Evolutionary conservation across 163 green algal species (phyloP), one percentile per base, ranked within the genome.

Genomic region (Volvox carteri): DNA sequence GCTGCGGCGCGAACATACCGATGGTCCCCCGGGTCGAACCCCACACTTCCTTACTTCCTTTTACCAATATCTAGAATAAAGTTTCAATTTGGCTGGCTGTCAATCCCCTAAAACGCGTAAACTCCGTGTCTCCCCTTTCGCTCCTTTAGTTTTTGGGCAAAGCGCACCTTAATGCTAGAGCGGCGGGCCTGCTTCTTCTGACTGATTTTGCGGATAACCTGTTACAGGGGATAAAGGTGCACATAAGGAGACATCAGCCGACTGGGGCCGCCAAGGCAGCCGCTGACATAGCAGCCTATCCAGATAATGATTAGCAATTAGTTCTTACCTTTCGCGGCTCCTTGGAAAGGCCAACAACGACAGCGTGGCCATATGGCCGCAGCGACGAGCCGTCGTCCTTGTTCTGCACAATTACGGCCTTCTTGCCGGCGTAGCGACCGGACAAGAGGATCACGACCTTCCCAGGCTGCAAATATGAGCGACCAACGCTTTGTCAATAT

Each of bases 351-450:
- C 98, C 98, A 65, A 95, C 95, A 4, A 99, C 95, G 14, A 99
- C 86, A 7, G 98, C 98, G 90, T 99, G 98, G 79, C 98, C 98
- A 87, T 99, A 99, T 56, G 94, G 91, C 37, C 98, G 92, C 58
- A 92, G 89, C 70, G 93, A 92, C 46, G 92, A 97, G 68, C 98
- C 98, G 79, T 99, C 98, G 92, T 99, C 98, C 85, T 97, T 97
- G 93, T 98, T 99, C 93, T 98, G 98, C n/a, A 99, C 97, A 88
- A 99, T 99, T 76, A 99, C 98, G 11, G 98, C 98, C 96, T 99
- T 99, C 95, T 98, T 98, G 92, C 98, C 98, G 91, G 98, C 98
- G 90, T 99, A 99, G 58, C 96, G 96, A 81, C 98, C 98, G 68
- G 95, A 96, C 41, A 99, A 94, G 65, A 99, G 92, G 89, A 99